Evolutionary conservation across 768 basidiomycete genomes (phyloP).

Genomic region (Suillus discolor): DNA sequence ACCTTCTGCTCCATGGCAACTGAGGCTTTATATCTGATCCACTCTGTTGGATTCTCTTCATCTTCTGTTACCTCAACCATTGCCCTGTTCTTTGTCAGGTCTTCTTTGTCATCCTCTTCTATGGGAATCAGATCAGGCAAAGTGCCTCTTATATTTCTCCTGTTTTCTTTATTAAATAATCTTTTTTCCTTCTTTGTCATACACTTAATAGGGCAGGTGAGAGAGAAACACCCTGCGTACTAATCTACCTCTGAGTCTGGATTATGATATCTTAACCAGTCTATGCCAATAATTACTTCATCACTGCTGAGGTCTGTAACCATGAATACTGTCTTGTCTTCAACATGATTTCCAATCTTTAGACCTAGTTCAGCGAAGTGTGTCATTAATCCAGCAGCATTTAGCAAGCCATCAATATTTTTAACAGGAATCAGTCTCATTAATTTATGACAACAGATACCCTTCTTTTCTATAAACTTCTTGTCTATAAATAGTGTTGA

Average conservation of each 20-base stretch:
- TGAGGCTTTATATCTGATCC: background rate
- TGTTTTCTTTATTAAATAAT: accelerated
- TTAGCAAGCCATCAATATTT: background rate
- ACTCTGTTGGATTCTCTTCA: background rate
- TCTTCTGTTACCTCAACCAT: background rate
- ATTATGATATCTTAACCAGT: background rate
- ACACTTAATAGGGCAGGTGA: background rate
- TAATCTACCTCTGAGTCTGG: background rate
- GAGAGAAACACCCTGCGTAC: background rate
- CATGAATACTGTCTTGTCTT: background rate
- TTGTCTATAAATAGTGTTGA: background rate
- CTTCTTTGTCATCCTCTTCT: background rate
- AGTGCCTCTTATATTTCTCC: background rate
- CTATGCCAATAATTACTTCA: background rate
- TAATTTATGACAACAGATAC: accelerated
- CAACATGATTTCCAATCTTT: background rate
- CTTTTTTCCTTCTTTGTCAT: background rate
- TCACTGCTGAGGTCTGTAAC: background rate
- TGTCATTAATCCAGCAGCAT: background rate
- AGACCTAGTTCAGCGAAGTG: background rate
- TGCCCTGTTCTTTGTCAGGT: accelerated
- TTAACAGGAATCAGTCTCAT: background rate
- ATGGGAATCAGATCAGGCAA: background rate
- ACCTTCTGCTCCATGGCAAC: background rate
- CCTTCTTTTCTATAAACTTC: background rate